A percentile compares a stretch with the other conserved stretches of the same genome.
Evolutionary conservation across 345 rosid species (phyloP).

Genomic region (Salix udensis): DNA sequence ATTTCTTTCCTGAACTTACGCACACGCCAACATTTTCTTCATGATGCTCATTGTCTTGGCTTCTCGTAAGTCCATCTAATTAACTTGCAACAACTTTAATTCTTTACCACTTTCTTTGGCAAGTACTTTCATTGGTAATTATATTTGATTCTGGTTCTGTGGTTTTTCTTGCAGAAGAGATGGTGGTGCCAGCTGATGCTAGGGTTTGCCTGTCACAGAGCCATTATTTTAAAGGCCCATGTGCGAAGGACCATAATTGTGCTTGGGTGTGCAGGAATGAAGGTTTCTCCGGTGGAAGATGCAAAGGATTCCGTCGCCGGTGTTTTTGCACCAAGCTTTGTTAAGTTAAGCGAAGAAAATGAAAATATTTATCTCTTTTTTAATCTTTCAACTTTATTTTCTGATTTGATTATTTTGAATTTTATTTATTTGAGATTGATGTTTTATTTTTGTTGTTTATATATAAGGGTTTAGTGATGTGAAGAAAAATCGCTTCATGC

Average conservation of each 20-base stretch:
- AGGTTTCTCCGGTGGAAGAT: constrained; percentile 37
- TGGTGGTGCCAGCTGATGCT: constrained; percentile 22
- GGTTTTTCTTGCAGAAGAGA: constrained; percentile 1
- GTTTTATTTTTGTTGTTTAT: no score
- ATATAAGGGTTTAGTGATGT: no score
- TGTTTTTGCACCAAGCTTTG: constrained; percentile 43
- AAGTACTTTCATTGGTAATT: background rate
- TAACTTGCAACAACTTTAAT: background rate
- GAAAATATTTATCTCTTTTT: no score
- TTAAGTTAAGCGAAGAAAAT: background rate
- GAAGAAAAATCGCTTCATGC: no score
- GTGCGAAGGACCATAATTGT: constrained; percentile 30
- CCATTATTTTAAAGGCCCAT: constrained; percentile 29
- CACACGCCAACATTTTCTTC: background rate
- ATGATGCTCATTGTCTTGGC: constrained; percentile 33
- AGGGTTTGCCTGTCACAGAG: constrained; percentile 37
- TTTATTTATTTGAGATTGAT: no score
- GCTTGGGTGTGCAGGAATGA: constrained; percentile 36
- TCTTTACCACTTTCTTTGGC: background rate
- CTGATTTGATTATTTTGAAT: no score
- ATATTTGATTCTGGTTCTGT: background rate
- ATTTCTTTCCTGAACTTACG: no score
- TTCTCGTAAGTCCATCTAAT: constrained; percentile 17
- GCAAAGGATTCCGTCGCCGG: constrained; percentile 38
- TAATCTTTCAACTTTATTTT: no score